phyloP scores from a whole-genome alignment of 352 stramenopile species.

The Globisporangium canariense region DNA sequence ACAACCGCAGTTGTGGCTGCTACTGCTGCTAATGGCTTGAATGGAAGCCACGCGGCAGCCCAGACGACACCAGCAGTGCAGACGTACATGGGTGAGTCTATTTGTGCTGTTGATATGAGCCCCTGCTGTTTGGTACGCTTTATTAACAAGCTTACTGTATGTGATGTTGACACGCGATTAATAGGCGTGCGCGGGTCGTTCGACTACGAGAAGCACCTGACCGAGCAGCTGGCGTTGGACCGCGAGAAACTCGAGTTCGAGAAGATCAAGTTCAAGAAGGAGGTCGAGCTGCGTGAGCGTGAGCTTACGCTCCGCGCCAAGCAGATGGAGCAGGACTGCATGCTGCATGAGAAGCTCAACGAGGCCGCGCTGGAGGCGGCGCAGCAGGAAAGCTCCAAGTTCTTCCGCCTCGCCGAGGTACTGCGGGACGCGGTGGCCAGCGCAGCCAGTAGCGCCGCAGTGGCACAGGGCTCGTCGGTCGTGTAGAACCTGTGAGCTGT shows the following conservation, averaged over 20 bases:
- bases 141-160: not conserved
- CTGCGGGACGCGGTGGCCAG: slow-evolving; percentile 51
- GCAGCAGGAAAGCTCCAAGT: slow-evolving; percentile 50
- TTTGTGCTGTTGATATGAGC: not conserved
- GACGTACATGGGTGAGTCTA: slow-evolving; percentile 23
- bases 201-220: slow-evolving; percentile 75
- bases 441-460: slow-evolving; percentile 11
- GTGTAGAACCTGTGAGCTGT: slow-evolving; percentile 23
- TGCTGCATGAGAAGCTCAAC: slow-evolving; percentile 52
- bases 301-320: slow-evolving; percentile 61
- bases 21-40: not conserved
- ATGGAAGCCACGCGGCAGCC: not conserved
- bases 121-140: not conserved
- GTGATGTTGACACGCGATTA: not conserved
- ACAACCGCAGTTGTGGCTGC: not conserved
- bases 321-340: slow-evolving; percentile 57
- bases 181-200: slow-evolving; percentile 37
- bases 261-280: slow-evolving; percentile 68
- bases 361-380: slow-evolving; percentile 40
- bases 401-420: slow-evolving; percentile 57
- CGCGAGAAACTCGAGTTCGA: slow-evolving; percentile 72
- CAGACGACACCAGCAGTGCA: slow-evolving; percentile 17
- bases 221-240: slow-evolving; percentile 66
- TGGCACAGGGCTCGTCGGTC: slow-evolving; percentile 24
- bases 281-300: slow-evolving; percentile 68